Conservation (phyloP, 2,329 filamentous ascomycete species). For the Xylaria sp. region DNA sequence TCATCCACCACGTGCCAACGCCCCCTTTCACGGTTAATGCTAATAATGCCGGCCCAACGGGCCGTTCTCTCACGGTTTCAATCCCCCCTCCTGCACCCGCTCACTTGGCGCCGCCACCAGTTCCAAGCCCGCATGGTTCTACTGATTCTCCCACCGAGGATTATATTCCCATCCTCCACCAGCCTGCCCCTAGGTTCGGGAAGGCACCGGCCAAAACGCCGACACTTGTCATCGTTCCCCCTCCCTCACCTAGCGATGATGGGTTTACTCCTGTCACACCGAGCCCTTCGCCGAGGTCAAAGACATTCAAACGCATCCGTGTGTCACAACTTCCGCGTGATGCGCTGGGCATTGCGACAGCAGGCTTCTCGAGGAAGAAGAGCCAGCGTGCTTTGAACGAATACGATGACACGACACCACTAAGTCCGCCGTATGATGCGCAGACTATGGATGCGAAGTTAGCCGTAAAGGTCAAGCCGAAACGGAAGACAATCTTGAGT, state of each 20-base stretch:
- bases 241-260: conserved; percentile 44
- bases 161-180: conserved; percentile 46
- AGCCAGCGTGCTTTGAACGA: conserved; percentile 39
- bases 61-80: conserved; percentile 34
- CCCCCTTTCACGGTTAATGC: conserved; percentile 38
- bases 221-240: conserved; percentile 35
- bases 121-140: conserved; percentile 22
- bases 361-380: conserved; percentile 37
- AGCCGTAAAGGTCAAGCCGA: conserved; percentile 46
- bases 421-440: conserved; percentile 38
- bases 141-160: conserved; percentile 40
- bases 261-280: conserved; percentile 48
- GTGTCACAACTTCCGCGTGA: conserved; percentile 44
- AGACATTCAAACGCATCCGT: conserved; percentile 38
- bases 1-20: conserved; percentile 37
- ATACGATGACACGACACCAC: conserved; percentile 43
- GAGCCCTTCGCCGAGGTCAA: conserved; percentile 39
- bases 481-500: conserved; percentile 59
- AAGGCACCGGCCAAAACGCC: conserved; percentile 25
- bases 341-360: conserved; percentile 47
- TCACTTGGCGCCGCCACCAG: conserved; percentile 22
- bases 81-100: conserved; percentile 21
- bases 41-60: conserved; percentile 29
- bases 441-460: conserved; percentile 27
- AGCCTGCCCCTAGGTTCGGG: conserved; percentile 36